phyloP scores from a whole-genome alignment of 2,329 filamentous ascomycete species.

The Penicillium sp. region DNA sequence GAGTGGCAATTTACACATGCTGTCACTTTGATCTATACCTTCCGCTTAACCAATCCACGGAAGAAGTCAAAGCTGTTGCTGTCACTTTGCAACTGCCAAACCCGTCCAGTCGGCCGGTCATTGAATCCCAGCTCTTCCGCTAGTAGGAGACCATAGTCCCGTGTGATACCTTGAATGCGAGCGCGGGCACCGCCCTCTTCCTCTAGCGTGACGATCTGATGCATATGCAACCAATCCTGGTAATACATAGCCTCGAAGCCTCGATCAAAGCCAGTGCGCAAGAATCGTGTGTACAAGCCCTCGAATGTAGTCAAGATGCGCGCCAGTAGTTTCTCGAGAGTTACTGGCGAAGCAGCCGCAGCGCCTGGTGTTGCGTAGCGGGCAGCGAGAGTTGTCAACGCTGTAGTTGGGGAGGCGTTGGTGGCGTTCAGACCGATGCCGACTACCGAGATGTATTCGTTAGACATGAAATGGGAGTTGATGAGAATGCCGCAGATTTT shows the following conservation, averaged over 20 bases:
- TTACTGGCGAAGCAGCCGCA: conserved; percentile 65
- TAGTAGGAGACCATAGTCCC: conserved; percentile 84
- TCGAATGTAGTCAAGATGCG: conserved; percentile 77
- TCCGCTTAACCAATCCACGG: conserved; percentile 79
- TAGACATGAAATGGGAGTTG: conserved; percentile 77
- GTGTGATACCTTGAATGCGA: conserved; percentile 80
- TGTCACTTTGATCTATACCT: conserved; percentile 53
- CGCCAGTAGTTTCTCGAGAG: conserved; percentile 78
- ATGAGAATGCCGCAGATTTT: conserved; percentile 95
- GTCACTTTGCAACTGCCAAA: conserved; percentile 88
- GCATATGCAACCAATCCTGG: conserved; percentile 79
- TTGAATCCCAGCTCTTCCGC: conserved; percentile 79
- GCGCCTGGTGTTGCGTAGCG: conserved; percentile 42
- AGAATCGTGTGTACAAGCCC: conserved; percentile 72
- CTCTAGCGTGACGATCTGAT: conserved; percentile 75
- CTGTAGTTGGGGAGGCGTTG: conserved; percentile 84
- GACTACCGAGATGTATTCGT: conserved; percentile 79
- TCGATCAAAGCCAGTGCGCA: conserved; percentile 70
- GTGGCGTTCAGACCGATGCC: conserved; percentile 85
- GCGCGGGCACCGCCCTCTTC: conserved; percentile 74
- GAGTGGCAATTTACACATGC: not conserved
- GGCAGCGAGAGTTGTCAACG: conserved; percentile 70
- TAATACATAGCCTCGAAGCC: conserved; percentile 79
- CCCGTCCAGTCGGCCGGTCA: conserved; percentile 72
- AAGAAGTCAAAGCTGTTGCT: conserved; percentile 99